Evolutionary conservation across 2,329 filamentous ascomycete genomes (phyloP).

Genomic region (Aspergillus fumigatiaffinis): DNA sequence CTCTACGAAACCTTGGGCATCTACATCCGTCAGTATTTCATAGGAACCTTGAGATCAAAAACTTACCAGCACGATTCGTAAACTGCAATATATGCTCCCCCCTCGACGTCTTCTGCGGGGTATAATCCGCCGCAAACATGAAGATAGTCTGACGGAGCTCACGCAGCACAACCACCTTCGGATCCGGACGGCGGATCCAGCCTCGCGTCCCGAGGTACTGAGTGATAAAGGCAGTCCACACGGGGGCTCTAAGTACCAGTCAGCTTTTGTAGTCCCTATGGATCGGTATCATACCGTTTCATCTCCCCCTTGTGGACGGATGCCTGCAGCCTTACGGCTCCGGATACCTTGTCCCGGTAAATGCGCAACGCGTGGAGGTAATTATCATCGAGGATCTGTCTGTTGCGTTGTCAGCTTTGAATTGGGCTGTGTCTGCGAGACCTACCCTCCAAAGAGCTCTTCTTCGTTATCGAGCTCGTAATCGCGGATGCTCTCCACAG

Average conservation of each 20-base stretch:
- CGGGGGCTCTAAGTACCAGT: constrained; percentile 43
- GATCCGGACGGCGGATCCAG: constrained; percentile 46
- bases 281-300: constrained; percentile 38
- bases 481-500: constrained; percentile 42
- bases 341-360: constrained; percentile 49
- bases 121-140: constrained; percentile 45
- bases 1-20: constrained; percentile 37
- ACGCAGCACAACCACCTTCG: constrained; percentile 46
- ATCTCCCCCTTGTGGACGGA: constrained; percentile 51
- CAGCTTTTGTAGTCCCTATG: neutral
- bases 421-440: neutral
- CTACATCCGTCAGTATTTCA: constrained; percentile 18
- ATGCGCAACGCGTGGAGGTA: constrained; percentile 54
- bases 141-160: constrained; percentile 53
- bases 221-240: constrained; percentile 59
- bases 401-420: constrained; percentile 20
- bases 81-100: constrained; percentile 43
- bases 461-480: constrained; percentile 48
- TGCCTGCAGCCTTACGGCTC: constrained; percentile 55
- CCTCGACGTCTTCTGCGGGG: constrained; percentile 30
- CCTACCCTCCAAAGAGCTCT: constrained; percentile 49
- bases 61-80: constrained; percentile 27
- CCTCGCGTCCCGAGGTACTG: constrained; percentile 42
- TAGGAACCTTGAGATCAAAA: neutral
- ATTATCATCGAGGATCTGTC: constrained; percentile 49